phyloP scores from a whole-genome alignment of 1,284 basidiomycete species.

The Ceratobasidium theobromae region DNA sequence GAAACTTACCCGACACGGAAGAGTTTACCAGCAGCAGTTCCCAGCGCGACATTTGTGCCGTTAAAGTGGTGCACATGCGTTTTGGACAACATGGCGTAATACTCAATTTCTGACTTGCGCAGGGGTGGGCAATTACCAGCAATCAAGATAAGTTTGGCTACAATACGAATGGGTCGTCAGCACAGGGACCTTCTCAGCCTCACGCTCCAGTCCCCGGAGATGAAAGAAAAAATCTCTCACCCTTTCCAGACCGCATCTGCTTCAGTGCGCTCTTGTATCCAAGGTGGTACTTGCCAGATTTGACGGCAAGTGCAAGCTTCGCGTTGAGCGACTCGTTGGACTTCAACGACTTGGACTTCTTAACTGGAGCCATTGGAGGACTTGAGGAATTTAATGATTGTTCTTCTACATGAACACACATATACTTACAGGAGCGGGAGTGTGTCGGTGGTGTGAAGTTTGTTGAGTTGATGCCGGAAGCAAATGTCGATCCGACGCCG shows the following conservation, averaged over 20 bases:
- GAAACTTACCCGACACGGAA: constrained; percentile 92
- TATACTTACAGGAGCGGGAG: constrained; percentile 2
- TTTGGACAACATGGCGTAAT: constrained; percentile 99
- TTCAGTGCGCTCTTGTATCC: constrained; percentile 98
- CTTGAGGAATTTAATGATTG: neutral
- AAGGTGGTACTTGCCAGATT: constrained; percentile 91
- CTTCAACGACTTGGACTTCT: constrained; percentile 92
- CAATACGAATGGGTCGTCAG: constrained; percentile 45
- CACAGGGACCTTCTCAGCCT: constrained; percentile 95
- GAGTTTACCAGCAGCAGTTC: constrained; percentile 98
- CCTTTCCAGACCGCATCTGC: constrained; percentile 97
- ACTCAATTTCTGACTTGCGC: constrained; percentile 99
- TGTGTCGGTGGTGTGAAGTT: neutral
- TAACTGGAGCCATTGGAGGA: constrained; percentile 79
- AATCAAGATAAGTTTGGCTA: constrained; percentile 98
- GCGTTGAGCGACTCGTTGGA: constrained; percentile 93
- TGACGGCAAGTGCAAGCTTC: constrained; percentile 95
- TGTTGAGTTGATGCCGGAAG: constrained; percentile 23
- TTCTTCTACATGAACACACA: neutral
- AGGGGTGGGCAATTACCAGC: constrained; percentile 99
- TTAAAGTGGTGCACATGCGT: constrained; percentile 96
- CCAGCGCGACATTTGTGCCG: constrained; percentile 96
- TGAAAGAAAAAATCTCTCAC: constrained; percentile 62
- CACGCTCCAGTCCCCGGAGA: constrained; percentile 84
- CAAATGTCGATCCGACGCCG: neutral